A percentile compares a stretch with the other conserved stretches of the same genome.
phyloP scores from a whole-genome alignment of 345 rosid genomes.

The Brassica cretica region DNA sequence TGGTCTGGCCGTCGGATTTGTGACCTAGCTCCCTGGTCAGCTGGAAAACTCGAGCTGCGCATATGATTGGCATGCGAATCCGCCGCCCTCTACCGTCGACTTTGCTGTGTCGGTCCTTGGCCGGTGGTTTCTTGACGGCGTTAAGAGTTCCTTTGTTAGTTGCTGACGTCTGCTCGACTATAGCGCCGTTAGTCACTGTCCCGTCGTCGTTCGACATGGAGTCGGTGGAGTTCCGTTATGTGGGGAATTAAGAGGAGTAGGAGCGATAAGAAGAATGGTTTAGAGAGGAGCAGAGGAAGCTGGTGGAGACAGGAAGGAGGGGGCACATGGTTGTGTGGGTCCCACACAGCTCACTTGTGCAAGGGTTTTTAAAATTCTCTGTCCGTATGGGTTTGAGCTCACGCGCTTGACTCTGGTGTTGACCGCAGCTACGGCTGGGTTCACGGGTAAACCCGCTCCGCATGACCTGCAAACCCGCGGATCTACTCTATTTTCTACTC shows the following conservation, averaged over 20 bases:
- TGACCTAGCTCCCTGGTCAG: constrained; percentile 13
- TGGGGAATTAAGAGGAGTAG: background rate
- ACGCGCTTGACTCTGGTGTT: constrained; percentile 41
- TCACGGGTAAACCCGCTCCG: too few species aligned
- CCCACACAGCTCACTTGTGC: constrained; percentile 66
- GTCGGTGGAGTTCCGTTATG: background rate
- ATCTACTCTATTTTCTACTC: too few species aligned
- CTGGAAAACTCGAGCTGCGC: constrained; percentile 18
- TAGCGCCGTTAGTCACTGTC: constrained; percentile 20
- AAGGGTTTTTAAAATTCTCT: constrained; percentile 1
- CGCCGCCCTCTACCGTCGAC: constrained; percentile 25
- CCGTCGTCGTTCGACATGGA: constrained; percentile 31
- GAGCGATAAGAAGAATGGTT: background rate
- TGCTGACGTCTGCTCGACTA: constrained; percentile 12
- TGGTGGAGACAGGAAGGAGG: constrained; percentile 97
- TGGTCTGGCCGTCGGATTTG: constrained; percentile 25
- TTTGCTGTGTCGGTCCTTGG: constrained; percentile 19
- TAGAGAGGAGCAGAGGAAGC: constrained; percentile 39
- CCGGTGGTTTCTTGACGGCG: constrained; percentile 22
- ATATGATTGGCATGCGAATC: constrained; percentile 18
- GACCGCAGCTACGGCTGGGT: too few species aligned
- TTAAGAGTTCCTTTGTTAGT: constrained; percentile 34
- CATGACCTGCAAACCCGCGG: too few species aligned
- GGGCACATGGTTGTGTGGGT: constrained; percentile 93
- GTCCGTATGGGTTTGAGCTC: constrained; percentile 23